phyloP scores from a whole-genome alignment of 495 filamentous ascomycete genomes.

The Neurospora discreta region DNA sequence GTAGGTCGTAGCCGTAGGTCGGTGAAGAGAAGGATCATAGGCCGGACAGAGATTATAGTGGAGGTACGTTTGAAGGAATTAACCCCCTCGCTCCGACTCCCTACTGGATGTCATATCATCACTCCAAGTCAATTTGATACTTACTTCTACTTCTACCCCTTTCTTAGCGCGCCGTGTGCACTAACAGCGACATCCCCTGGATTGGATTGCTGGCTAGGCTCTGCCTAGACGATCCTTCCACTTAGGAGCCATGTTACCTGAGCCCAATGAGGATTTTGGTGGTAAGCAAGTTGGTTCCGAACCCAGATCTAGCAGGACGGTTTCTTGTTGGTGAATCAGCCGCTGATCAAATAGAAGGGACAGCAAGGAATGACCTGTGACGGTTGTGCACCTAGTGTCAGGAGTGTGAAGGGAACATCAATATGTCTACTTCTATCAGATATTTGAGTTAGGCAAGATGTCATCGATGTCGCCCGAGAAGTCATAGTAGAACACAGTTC shows the following conservation, averaged over 20 bases:
- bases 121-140: not conserved
- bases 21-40: not conserved
- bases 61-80: not conserved
- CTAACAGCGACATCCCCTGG: too few species aligned
- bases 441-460: not conserved
- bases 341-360: not conserved
- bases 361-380: not conserved
- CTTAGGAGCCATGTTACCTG: not conserved
- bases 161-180: too few species aligned
- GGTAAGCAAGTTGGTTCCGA: not conserved
- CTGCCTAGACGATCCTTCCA: not conserved
- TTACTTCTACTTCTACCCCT: too few species aligned
- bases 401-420: too few species aligned
- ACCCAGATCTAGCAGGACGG: not conserved
- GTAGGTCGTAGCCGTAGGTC: not conserved
- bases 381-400: not conserved
- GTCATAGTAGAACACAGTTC: not conserved
- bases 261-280: not conserved
- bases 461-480: not conserved
- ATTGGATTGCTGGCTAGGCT: not conserved
- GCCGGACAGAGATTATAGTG: too few species aligned
- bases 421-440: too few species aligned
- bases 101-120: not conserved
- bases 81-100: not conserved
- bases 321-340: not conserved